These are phyloP conservation scores for Debaryomyces coudertii DNA, from an alignment of 1,139 yeast genomes.

Conservation along the genomic window DNA sequence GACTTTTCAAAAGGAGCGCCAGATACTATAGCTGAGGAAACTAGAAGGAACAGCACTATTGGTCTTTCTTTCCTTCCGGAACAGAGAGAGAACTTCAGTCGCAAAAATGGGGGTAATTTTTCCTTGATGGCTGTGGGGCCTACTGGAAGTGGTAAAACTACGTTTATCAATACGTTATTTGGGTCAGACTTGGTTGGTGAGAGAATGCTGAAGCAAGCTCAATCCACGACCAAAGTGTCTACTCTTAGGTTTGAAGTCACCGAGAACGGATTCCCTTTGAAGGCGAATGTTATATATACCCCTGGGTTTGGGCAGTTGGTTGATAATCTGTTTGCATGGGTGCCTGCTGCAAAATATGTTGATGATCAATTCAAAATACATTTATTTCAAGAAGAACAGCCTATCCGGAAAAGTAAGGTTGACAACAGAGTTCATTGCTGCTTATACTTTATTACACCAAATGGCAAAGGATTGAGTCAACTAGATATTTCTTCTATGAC, in stretches of 20 bases:
- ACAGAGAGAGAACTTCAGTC: constrained; percentile 25
- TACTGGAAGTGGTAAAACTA: constrained; percentile 80
- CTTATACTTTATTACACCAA: constrained; percentile 68
- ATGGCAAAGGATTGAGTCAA: constrained; percentile 53
- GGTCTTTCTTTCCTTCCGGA: constrained; percentile 33
- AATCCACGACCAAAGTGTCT: constrained; percentile 34
- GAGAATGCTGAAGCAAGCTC: neutral
- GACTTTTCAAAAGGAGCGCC: neutral
- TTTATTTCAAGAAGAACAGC: constrained; percentile 74
- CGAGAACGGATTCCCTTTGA: constrained; percentile 55
- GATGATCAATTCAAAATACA: constrained; percentile 62
- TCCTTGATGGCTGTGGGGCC: constrained; percentile 78
- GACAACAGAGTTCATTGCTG: constrained; percentile 80
- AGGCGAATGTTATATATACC: constrained; percentile 48
- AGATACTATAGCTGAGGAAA: neutral
- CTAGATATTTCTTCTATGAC: constrained; percentile 73
- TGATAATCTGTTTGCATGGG: constrained; percentile 58
- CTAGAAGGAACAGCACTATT: constrained; percentile 10
- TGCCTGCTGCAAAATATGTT: constrained; percentile 57
- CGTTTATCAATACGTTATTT: constrained; percentile 66
- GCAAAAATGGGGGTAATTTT: constrained; percentile 38
- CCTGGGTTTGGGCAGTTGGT: constrained; percentile 37
- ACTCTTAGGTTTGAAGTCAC: constrained; percentile 46
- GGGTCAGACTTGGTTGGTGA: constrained; percentile 21
- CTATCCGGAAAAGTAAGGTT: constrained; percentile 48